A percentile compares a stretch with the other conserved stretches of the same genome.
phyloP scores from a whole-genome alignment of 352 stramenopile species.

The Blastocystis sp. region DNA sequence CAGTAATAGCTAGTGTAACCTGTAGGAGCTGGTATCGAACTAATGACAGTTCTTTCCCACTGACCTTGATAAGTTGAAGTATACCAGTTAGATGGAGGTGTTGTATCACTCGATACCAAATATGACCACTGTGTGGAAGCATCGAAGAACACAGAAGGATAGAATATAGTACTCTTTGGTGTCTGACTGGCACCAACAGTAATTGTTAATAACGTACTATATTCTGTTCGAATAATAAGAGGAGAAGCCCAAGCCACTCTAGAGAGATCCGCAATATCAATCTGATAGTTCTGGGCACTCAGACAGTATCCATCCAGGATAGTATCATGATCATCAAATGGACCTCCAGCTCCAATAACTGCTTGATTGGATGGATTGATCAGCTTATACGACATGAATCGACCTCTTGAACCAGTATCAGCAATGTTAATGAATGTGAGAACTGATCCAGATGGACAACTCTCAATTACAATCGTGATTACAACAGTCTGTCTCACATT shows the following conservation, averaged over 20 bases:
- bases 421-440: not conserved
- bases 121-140: conserved; percentile 1
- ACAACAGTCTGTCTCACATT: not conserved
- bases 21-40: not conserved
- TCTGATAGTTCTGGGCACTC: not conserved
- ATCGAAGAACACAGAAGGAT: not conserved
- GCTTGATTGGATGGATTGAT: not conserved
- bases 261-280: not conserved
- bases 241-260: not conserved
- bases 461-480: not conserved
- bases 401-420: not conserved
- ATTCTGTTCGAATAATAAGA: not conserved
- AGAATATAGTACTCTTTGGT: not conserved
- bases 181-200: not conserved
- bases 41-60: not conserved
- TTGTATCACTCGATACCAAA: not conserved
- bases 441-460: not conserved
- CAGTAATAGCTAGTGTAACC: conserved; percentile 13
- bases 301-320: not conserved
- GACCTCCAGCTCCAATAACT: not conserved
- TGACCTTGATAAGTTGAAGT: not conserved
- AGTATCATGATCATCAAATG: not conserved
- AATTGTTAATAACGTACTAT: not conserved
- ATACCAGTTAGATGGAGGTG: not conserved
- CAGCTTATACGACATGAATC: not conserved